Evolutionary conservation across 2,329 filamentous ascomycete genomes (phyloP), one percentile per base, ranked within the genome.

Genomic region (Colletotrichum karsti): DNA sequence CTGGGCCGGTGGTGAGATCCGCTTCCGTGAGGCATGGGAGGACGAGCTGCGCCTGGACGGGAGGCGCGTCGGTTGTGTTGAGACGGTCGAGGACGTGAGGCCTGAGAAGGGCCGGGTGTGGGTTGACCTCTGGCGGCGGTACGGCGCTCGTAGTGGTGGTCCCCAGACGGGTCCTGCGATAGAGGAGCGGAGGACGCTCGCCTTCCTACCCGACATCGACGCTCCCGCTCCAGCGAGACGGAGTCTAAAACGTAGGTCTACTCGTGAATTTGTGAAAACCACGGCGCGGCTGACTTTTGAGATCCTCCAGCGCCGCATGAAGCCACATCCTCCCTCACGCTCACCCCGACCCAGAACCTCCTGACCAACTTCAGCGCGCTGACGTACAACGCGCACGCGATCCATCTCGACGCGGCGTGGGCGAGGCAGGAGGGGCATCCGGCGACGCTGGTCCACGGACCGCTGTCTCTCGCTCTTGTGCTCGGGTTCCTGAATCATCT

Each of bases 281-380:
- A 10, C 8, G 9, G n/a, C 13, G n/a, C 13, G 30, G 39, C 30
- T 67, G 18, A 67, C 46, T 8, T n/a, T n/a, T 18, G 33, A n/a
- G 12, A 44, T 30, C 15, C 33, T 35, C 5, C 28, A 82, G 81
- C 77, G 56, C 77, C 78, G 28, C 74, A 78, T 58, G 42, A 74
- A 1, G 77, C 61, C 20, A 69, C 66, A 9, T 24, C n/a, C 7
- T 69, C 66, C 15, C 48, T 92, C 72, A 81, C 82, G 0, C 80
- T 97, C 24, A 87, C 81, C 0, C 93, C 94, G 1, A 90, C 91
- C 3, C 84, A 88, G 3, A 83, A 87, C 5, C 87, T 98, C 5
- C 89, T 99, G 60, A 97, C 97, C 81, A 90, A 95, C 66, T 98
- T 95, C 83, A 96, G 92, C 20, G 94, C 94, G 0, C 87, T 99